Base-by-base conservation (phyloP, 75 land plant species). In the Sequoiadendron giganteum region DNA sequence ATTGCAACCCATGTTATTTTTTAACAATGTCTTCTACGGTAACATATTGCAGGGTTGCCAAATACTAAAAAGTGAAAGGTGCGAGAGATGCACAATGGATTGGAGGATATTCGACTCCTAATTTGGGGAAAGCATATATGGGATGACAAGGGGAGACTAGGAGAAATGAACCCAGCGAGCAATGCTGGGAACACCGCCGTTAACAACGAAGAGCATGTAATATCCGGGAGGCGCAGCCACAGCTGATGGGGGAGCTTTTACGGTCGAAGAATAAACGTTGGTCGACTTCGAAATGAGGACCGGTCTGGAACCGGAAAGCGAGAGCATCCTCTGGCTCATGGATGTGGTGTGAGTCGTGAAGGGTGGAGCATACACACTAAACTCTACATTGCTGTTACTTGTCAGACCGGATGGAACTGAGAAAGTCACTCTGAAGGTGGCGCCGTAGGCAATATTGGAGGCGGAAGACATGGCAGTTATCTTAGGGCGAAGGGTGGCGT, bases 211-310 rank as follows among this genome's bases (percentile, higher is more conserved):
- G 55, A 95, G 83, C 91, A 95, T 82, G 86, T 95, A 95, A 72
- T 91, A 95, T 47, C 91, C 92, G 18, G 93, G 89, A 55, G 96
- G 95, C 32, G 95, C 96, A 85, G 94, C 85, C 16, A 47, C 86
- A 3, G 88, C 82, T 1, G 87, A 88, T 13, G 93, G 91, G 9
- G 98, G 98, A 10, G 92, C 91, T 14, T 86, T 87, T 21, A 85
- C 56, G 16, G 55, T 80, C 6, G 85, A 85, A 30, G 84, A 43
- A 70, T 89, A 90, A 15, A 78, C 28, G 14, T 15, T 32, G 0
- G 54, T 40, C 28, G 43, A 65, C 47, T 34, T 52, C 28, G 32
- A 1, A 16, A 52, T 18, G 16, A 45, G 25, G 8, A 79, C 47
- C 2, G 82, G 82, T 36, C 16, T 52, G 43, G 30, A 28, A 73